Evolutionary conservation across 768 basidiomycete genomes (phyloP).

Genomic region (Hericium erinaceus): DNA sequence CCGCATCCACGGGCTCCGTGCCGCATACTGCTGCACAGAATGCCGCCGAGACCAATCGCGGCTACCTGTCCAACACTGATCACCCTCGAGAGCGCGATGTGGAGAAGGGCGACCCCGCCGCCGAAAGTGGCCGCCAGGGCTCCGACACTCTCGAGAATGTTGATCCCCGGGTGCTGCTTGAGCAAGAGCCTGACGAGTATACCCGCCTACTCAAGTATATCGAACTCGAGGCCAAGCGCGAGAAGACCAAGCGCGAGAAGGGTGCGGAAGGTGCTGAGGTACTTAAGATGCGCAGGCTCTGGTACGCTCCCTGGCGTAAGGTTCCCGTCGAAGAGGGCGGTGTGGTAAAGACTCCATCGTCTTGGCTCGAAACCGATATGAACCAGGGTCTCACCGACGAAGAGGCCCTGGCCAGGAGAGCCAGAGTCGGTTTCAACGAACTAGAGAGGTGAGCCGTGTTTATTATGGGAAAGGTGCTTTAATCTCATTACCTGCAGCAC

Average conservation of each 20-base stretch:
- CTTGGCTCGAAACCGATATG: conserved; percentile 34
- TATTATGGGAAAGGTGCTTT: not conserved
- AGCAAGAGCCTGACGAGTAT: conserved; percentile 11
- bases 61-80: not conserved
- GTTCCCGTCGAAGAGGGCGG: conserved; percentile 18
- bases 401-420: conserved; percentile 26
- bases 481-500: conserved; percentile 16
- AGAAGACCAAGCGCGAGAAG: not conserved
- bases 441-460: conserved; percentile 25
- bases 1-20: not conserved
- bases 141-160: not conserved
- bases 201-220: conserved; percentile 13
- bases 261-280: conserved; percentile 3
- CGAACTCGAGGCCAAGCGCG: conserved; percentile 12
- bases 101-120: conserved; percentile 1
- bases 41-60: not conserved
- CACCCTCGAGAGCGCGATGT: not conserved
- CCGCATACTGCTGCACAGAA: not conserved
- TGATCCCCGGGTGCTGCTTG: not conserved
- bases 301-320: conserved; percentile 40
- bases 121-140: conserved; percentile 6
- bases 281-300: conserved; percentile 23
- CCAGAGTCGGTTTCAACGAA: conserved; percentile 33
- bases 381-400: conserved; percentile 25
- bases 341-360: conserved; percentile 25